phyloP scores from a whole-genome alignment of 306 rosid species.

The Echinosophora koreensis region DNA sequence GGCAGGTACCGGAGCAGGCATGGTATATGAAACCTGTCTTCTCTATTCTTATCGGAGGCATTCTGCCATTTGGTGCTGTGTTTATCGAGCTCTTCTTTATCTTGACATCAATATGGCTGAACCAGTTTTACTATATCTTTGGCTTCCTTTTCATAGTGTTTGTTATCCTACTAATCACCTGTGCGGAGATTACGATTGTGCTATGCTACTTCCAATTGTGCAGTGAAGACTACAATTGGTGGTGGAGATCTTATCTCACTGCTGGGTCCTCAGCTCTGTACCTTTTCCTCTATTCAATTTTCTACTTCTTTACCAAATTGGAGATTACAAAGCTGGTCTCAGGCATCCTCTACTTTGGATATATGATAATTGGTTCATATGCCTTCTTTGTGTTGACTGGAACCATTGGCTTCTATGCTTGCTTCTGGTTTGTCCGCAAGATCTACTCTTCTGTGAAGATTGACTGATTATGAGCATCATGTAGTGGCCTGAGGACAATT shows the following conservation, averaged over 20 bases:
- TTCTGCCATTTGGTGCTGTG: conserved; percentile 98
- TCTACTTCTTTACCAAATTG: conserved; percentile 96
- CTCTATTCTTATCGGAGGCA: conserved; percentile 97
- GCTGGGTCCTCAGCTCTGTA: conserved; percentile 97
- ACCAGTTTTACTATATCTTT: conserved; percentile 98
- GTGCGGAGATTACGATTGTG: conserved; percentile 95
- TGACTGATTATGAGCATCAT: conserved; percentile 67
- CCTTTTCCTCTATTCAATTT: conserved; percentile 92
- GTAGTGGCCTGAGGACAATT: conserved; percentile 30
- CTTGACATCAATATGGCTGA: conserved; percentile 98
- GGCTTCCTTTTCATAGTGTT: conserved; percentile 98
- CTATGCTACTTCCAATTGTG: conserved; percentile 99
- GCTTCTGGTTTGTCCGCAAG: conserved; percentile 97
- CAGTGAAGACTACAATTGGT: conserved; percentile 99
- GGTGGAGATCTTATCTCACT: conserved; percentile 99
- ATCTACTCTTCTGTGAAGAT: conserved; percentile 98
- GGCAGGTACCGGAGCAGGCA: conserved; percentile 98
- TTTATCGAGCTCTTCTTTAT: conserved; percentile 98
- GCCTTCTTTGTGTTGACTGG: conserved; percentile 96
- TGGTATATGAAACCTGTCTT: conserved; percentile 97
- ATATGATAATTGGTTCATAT: conserved; percentile 86
- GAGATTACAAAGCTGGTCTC: conserved; percentile 94
- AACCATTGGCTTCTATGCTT: conserved; percentile 95
- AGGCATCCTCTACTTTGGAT: conserved; percentile 92
- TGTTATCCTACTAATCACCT: conserved; percentile 86